Conservation (phyloP, 176 grass and related monocot species). For the Secale cereale region DNA sequence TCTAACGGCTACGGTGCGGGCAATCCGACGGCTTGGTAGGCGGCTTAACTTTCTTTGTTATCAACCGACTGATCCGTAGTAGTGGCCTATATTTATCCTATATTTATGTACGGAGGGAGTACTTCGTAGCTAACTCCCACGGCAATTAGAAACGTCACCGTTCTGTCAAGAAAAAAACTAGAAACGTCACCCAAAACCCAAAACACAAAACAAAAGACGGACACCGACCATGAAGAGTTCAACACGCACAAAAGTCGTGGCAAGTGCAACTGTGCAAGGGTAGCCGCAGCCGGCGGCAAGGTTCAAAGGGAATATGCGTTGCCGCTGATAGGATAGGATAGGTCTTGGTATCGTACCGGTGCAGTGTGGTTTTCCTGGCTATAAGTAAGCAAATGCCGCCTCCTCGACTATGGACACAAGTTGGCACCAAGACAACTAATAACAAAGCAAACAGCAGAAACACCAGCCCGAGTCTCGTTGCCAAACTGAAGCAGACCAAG, state of each 20-base stretch:
- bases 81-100: no score
- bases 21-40: no score
- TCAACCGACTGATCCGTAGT: no score
- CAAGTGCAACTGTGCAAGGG: background rate
- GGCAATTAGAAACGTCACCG: no score
- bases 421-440: background rate
- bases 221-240: background rate
- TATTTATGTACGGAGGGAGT: no score
- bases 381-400: background rate
- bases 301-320: background rate
- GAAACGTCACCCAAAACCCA: no score
- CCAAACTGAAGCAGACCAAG: background rate
- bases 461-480: background rate
- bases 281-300: background rate
- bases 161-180: no score
- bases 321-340: background rate
- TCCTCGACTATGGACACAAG: background rate
- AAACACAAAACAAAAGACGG: background rate
- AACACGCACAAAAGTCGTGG: background rate
- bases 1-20: no score
- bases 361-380: background rate
- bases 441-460: background rate
- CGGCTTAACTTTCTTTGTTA: no score
- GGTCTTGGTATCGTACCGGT: background rate
- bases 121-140: background rate